Evolutionary conservation across 192 early-diverging fungal species (phyloP).

Genomic region (Podila verticillata): DNA sequence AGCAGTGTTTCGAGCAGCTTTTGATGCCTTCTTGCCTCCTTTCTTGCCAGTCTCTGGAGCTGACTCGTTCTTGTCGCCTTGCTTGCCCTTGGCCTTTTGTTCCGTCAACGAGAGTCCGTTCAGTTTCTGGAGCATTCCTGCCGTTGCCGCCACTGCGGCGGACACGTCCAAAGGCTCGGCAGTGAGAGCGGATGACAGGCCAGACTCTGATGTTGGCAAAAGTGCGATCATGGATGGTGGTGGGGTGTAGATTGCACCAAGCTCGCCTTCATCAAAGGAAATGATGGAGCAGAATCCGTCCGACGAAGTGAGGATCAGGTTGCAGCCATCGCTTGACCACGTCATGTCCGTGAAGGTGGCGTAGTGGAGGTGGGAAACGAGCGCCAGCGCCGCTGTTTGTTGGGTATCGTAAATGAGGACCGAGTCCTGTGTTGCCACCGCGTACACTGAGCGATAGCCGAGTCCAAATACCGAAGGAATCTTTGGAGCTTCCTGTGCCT

Average conservation of each 20-base stretch:
- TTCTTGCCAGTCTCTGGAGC: slow-evolving; percentile 15
- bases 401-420: slow-evolving; percentile 91
- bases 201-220: not conserved
- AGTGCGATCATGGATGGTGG: slow-evolving; percentile 23
- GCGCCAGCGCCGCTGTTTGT: slow-evolving; percentile 71
- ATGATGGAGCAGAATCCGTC: slow-evolving; percentile 91
- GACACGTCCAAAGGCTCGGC: slow-evolving; percentile 22
- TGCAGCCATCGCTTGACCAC: slow-evolving; percentile 83
- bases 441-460: slow-evolving; percentile 84
- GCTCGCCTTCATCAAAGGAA: slow-evolving; percentile 74
- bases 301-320: slow-evolving; percentile 78
- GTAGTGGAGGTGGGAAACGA: slow-evolving; percentile 86
- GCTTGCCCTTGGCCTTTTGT: slow-evolving; percentile 20
- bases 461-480: slow-evolving; percentile 52
- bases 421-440: slow-evolving; percentile 85
- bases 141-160: slow-evolving; percentile 29
- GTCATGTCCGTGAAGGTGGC: slow-evolving; percentile 89
- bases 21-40: slow-evolving; percentile 7
- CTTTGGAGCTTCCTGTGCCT: not conserved
- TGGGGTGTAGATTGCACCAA: slow-evolving; percentile 58
- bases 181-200: not conserved
- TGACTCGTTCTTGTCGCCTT: slow-evolving; percentile 15
- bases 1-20: not conserved
- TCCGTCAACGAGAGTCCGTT: slow-evolving; percentile 36
- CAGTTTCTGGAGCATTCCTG: slow-evolving; percentile 43